These are phyloP conservation scores for Ophiorrhiza pumila DNA, from an alignment of 257 asterid genomes.

Conservation along the genomic window DNA sequence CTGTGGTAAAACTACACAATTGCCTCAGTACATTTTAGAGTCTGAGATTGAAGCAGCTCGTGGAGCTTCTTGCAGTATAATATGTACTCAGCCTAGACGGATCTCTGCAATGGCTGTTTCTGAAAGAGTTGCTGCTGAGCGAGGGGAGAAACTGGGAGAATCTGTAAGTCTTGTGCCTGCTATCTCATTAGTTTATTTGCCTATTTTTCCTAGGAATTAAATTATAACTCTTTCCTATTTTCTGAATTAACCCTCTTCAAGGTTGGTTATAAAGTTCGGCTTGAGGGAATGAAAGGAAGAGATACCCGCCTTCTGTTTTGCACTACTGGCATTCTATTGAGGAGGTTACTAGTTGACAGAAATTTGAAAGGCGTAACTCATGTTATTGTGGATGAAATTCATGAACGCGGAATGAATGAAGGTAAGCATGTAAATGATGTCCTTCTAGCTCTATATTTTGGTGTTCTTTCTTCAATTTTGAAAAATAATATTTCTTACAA, in stretches of 20 bases:
- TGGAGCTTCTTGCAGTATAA: conserved; percentile 81
- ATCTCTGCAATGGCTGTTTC: conserved; percentile 90
- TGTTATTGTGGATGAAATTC: conserved; percentile 91
- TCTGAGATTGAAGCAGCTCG: conserved; percentile 66
- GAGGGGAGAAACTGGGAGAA: conserved; percentile 89
- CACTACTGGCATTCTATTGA: conserved; percentile 80
- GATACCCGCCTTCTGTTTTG: conserved; percentile 92
- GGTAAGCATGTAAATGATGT: conserved; percentile 38
- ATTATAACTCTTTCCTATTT: conserved; percentile 6
- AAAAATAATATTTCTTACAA: conserved; percentile 20
- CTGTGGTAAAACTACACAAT: conserved; percentile 90
- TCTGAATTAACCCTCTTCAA: conserved; percentile 17
- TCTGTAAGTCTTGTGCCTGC: conserved; percentile 49
- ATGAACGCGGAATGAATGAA: conserved; percentile 98
- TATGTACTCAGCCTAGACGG: conserved; percentile 94
- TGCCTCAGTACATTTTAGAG: conserved; percentile 90
- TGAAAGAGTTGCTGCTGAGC: conserved; percentile 94
- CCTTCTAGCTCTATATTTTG: conserved; percentile 14
- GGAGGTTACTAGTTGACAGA: conserved; percentile 85
- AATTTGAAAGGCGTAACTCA: conserved; percentile 79
- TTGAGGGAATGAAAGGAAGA: conserved; percentile 92
- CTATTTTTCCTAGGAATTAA: not conserved
- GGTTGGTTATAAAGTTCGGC: conserved; percentile 96
- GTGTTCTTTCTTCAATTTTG: not conserved
- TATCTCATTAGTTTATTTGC: conserved; percentile 12